Conservation (phyloP, 2,329 filamentous ascomycete species). For the Dactylellina sp. region DNA sequence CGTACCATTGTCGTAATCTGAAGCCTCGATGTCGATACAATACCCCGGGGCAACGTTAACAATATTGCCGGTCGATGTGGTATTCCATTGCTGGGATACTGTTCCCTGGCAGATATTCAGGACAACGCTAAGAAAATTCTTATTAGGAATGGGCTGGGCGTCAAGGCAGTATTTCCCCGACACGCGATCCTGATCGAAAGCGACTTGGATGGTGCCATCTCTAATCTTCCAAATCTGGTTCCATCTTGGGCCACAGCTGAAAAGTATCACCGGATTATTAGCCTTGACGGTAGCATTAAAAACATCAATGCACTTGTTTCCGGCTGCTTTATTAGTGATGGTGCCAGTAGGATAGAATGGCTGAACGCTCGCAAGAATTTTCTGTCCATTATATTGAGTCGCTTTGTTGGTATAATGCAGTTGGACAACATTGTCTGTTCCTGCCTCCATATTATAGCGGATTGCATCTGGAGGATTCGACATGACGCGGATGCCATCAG, state of each 20-base stretch:
- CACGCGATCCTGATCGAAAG: conserved; percentile 33
- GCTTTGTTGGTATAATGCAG: conserved; percentile 33
- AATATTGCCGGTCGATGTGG: conserved; percentile 31
- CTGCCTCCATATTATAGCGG: conserved; percentile 18
- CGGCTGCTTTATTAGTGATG: conserved; percentile 40
- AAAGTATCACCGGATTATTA: conserved; percentile 43
- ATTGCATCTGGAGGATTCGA: conserved; percentile 40
- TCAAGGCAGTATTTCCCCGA: conserved; percentile 51
- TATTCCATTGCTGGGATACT: conserved; percentile 44
- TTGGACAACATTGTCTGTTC: conserved; percentile 43
- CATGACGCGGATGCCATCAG: conserved; percentile 47
- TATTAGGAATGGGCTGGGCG: conserved; percentile 11
- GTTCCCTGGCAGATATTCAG: conserved; percentile 42
- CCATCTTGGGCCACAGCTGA: conserved; percentile 44
- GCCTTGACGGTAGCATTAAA: conserved; percentile 28
- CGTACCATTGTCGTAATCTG: conserved; percentile 46
- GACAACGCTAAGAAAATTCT: conserved; percentile 27
- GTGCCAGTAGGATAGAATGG: conserved; percentile 52
- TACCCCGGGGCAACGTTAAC: conserved; percentile 27
- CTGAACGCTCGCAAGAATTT: conserved; percentile 34
- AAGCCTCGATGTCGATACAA: conserved; percentile 49
- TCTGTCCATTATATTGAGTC: conserved; percentile 16
- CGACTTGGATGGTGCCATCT: conserved; percentile 38
- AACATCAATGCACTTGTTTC: conserved; percentile 48
- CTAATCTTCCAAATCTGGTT: conserved; percentile 56